Evolutionary conservation across 441 rosid species (phyloP).

Genomic region (Erodium trifolium): DNA sequence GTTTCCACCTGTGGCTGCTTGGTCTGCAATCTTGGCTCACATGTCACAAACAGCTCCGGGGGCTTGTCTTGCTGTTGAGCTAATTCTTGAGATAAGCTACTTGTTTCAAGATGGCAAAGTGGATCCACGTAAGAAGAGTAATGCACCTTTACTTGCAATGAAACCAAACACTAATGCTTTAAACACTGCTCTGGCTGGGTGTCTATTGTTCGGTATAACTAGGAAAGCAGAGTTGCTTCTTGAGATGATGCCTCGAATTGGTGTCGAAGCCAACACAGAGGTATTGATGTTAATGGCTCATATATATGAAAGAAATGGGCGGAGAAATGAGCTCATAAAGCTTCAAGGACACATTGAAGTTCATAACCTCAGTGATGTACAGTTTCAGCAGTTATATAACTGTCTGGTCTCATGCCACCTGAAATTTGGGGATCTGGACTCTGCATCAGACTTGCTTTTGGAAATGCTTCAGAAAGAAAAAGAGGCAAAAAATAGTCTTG

Average conservation of each 20-base stretch:
- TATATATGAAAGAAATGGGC: slow-evolving; percentile 78
- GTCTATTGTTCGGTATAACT: slow-evolving; percentile 63
- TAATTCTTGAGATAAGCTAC: slow-evolving; percentile 75
- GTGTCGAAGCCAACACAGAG: slow-evolving; percentile 49
- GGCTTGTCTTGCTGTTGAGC: slow-evolving; percentile 76
- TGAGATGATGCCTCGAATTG: slow-evolving; percentile 65
- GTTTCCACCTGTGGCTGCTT: slow-evolving; percentile 66
- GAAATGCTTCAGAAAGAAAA: slow-evolving; percentile 74
- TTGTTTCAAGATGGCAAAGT: slow-evolving; percentile 66
- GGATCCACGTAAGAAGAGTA: slow-evolving; percentile 76
- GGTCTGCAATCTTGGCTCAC: slow-evolving; percentile 65
- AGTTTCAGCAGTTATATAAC: slow-evolving; percentile 67
- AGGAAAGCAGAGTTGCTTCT: slow-evolving; percentile 86
- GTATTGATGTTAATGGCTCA: slow-evolving; percentile 70
- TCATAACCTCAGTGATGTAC: slow-evolving; percentile 46
- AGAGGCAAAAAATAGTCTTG: slow-evolving; percentile 64
- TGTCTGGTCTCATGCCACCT: slow-evolving; percentile 70
- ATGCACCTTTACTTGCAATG: slow-evolving; percentile 71
- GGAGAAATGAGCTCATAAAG: slow-evolving; percentile 67
- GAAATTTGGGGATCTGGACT: slow-evolving; percentile 73
- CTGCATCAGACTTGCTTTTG: slow-evolving; percentile 74
- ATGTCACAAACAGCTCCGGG: slow-evolving; percentile 66
- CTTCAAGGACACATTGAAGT: slow-evolving; percentile 80
- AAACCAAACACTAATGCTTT: slow-evolving; percentile 63
- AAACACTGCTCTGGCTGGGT: slow-evolving; percentile 71